Percentiles rank a stretch among this genome's conserved stretches.
phyloP scores from a whole-genome alignment of 1,139 yeast species.

The Magnusiomyces fungicola region DNA sequence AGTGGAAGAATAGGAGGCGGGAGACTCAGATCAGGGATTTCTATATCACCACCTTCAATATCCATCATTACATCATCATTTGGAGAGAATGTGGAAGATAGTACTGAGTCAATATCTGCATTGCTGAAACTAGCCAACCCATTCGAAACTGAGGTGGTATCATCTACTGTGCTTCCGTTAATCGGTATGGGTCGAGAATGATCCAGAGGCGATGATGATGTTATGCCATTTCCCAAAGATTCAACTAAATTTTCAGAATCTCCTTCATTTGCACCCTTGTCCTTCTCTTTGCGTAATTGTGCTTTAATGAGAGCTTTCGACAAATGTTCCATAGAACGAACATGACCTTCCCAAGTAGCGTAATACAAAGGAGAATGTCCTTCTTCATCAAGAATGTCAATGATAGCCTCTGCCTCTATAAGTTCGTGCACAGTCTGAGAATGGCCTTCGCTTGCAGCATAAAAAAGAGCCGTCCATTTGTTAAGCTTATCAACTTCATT shows the following conservation, averaged over 20 bases:
- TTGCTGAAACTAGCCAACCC: too few relatives aligned
- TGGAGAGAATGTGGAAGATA: slow-evolving; percentile 4
- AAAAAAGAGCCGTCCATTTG: slow-evolving; percentile 91
- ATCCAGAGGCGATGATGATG: slow-evolving; percentile 14
- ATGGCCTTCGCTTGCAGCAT: slow-evolving; percentile 85
- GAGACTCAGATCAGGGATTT: slow-evolving; percentile 81
- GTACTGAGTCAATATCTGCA: slow-evolving; percentile 7
- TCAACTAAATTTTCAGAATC: background rate
- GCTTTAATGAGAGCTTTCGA: background rate
- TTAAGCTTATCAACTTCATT: slow-evolving; percentile 77
- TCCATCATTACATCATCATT: slow-evolving; percentile 24
- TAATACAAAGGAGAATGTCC: slow-evolving; percentile 78
- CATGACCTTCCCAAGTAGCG: slow-evolving; percentile 92
- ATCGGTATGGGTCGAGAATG: slow-evolving; percentile 18
- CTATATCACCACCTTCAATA: slow-evolving; percentile 37
- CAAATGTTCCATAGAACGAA: slow-evolving; percentile 65
- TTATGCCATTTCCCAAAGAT: background rate
- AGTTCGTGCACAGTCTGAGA: slow-evolving; percentile 61
- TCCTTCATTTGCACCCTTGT: background rate
- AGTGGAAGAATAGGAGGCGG: slow-evolving; percentile 96
- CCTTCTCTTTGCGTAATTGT: background rate
- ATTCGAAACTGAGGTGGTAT: slow-evolving; percentile 8
- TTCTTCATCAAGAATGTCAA: slow-evolving; percentile 71
- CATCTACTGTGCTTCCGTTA: background rate
- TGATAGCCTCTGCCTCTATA: slow-evolving; percentile 64